Base-by-base conservation (phyloP, 306 rosid species). In the Phaseolus lunatus region DNA sequence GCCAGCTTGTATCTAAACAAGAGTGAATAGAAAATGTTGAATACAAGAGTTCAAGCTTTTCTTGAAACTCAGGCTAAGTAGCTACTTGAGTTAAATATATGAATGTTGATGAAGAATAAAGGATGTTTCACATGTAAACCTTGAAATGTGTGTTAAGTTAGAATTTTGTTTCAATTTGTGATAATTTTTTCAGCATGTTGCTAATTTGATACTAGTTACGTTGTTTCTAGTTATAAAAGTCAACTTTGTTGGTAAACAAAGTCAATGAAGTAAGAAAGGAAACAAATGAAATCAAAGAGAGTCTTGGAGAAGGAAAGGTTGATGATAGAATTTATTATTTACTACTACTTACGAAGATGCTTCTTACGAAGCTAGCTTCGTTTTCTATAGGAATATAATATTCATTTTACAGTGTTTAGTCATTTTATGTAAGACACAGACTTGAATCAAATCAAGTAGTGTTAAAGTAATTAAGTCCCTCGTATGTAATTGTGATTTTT, bases 231-330 rank as follows among this genome's bases (percentile, higher is more conserved):
- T 52, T 33, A 14, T 27, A 52, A 23, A 16, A 37, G 61, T 72
- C 20, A 62, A 72, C 79, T 80, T 80, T 52, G 20, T 41, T 70
- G 27, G 82, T 70, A 20, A 45, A 78, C n/a, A 33, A 78, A 68
- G 63, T 58, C 77, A 70, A 70, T 29, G 52, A 45, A 59, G 44
- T 27, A 8, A 29, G 67, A 8, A 61, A 16, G 6, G 22, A 61
- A 27, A 29, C 43, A 59, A 61, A 61, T 59, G 20, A 59, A 59
- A 59, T 27, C 39, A 27, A 27, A 14, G 39, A 20, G 14, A 24
- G 18, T 58, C 65, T 5, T 3, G 33, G 35, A 58, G 12, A 58
- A 13, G 39, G 24, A 5, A 27, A 14, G n/a, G 63, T 15, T 23
- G 31, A 57, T 24, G 20, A 59, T 59, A 14, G 19, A 58, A 13